Evolutionary conservation across 2,329 filamentous ascomycete genomes (phyloP), one percentile per base, ranked within the genome.

Genomic region (Ophiostoma sp.): DNA sequence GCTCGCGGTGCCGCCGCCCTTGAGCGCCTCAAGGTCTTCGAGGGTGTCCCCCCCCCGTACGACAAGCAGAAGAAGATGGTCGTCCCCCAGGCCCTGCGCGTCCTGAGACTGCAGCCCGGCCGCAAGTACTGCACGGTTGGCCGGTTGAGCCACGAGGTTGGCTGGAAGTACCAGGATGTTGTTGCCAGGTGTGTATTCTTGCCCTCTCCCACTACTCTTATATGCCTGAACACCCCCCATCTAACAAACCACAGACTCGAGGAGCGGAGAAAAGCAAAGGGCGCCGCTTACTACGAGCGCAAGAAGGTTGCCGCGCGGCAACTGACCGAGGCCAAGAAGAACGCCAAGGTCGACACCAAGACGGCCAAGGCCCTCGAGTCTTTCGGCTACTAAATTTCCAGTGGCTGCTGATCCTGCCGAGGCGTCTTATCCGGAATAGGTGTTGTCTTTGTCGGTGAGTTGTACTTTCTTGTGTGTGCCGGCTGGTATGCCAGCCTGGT

Each of bases 51-150:
- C 79, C 92, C 94, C 79, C 95, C 95, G 79, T 99, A 98, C 83
- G 95, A 99, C 89, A 96, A 95, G 87, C 92, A 96, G 89, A 98
- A 99, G 92, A 91, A 96, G 84, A 91, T 98, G 84, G 95, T 99
- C 76, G 95, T 99, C 76, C 95, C 95, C 82, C 95, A 98, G 88
- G 95, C 95, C 77, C 89, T 99, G 79, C 90, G 95, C 80, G 90
- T 99, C 76, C 89, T 99, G 81, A 88, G 95, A 81, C 87, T 99
- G 81, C 96, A 97, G 88, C 95, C 95, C 78, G 95, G 95, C 80
- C 93, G 95, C 87, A 99, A 99, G 89, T 99, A 96, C 92, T 99
- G 95, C 91, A 96, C 93, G 75, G 94, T 99, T 76, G 95, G 95
- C 77, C 89, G 95, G 84, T 86, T 99, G 80, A 95, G 92, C 83